A percentile compares a stretch with the other conserved stretches of the same genome.
Evolutionary conservation across 169 alveolate species (phyloP).

Genomic region (Cryptosporidium parvum): DNA sequence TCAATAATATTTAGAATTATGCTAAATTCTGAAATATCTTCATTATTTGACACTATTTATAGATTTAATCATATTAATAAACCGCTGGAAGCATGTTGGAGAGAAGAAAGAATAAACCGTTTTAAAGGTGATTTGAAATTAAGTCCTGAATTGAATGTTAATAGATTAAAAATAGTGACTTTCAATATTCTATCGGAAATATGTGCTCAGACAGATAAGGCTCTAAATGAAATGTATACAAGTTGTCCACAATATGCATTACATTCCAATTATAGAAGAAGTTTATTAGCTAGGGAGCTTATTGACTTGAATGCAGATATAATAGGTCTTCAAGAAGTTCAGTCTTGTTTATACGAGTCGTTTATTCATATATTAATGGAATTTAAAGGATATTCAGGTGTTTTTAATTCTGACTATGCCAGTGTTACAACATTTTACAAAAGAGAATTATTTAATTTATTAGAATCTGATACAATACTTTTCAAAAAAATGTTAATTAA

Average conservation of each 20-base stretch:
- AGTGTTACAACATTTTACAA: slow-evolving; percentile 45
- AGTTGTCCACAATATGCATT: slow-evolving; percentile 47
- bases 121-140: slow-evolving; percentile 6
- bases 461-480: slow-evolving; percentile 31
- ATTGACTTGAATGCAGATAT: slow-evolving; percentile 51
- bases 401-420: slow-evolving; percentile 15
- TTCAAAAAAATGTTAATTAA: slow-evolving; percentile 5
- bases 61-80: slow-evolving; percentile 14
- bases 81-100: slow-evolving; percentile 28
- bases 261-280: slow-evolving; percentile 62
- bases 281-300: slow-evolving; percentile 52
- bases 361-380: slow-evolving; percentile 18
- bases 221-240: slow-evolving; percentile 63
- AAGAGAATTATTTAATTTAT: background rate
- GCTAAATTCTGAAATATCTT: background rate
- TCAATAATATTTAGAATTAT: slow-evolving; percentile 44
- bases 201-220: slow-evolving; percentile 52
- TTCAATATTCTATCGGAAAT: slow-evolving; percentile 59
- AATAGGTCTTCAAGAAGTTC: slow-evolving; percentile 70
- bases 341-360: slow-evolving; percentile 26
- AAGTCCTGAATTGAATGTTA: background rate
- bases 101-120: slow-evolving; percentile 29
- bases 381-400: slow-evolving; percentile 34
- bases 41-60: slow-evolving; percentile 41
- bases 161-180: slow-evolving; percentile 40